A percentile compares a stretch with the other conserved stretches of the same genome.
Conservation (phyloP, 257 asterid species). For the Vinca minor region DNA sequence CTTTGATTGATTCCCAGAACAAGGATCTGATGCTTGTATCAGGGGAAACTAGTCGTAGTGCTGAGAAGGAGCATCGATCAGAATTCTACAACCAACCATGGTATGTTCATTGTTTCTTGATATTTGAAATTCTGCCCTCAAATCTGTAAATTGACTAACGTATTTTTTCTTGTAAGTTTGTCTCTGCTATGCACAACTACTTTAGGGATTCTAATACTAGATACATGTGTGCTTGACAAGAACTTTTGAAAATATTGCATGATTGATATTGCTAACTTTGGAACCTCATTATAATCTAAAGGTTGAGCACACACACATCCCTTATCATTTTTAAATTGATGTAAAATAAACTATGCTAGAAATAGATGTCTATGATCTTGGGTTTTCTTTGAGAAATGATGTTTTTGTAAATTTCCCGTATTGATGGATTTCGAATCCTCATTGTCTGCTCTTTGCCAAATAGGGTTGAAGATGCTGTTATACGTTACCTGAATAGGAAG, state of each 20-base stretch:
- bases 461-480: slow-evolving; percentile 99
- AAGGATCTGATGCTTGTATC: slow-evolving; percentile 78
- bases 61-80: slow-evolving; percentile 80
- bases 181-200: background rate
- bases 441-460: slow-evolving; percentile 12
- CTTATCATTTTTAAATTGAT: background rate
- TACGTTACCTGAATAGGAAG: slow-evolving; percentile 85
- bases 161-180: background rate
- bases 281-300: background rate
- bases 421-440: slow-evolving; percentile 4
- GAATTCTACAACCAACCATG: slow-evolving; percentile 90
- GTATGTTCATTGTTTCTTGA: slow-evolving; percentile 32
- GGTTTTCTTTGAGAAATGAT: background rate
- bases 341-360: no score
- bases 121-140: background rate
- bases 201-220: background rate
- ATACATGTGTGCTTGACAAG: background rate
- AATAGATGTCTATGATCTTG: background rate
- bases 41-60: slow-evolving; percentile 74
- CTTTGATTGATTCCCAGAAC: slow-evolving; percentile 77
- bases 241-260: background rate
- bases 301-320: background rate
- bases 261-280: background rate
- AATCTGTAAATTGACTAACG: background rate
- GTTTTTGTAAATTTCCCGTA: background rate